phyloP scores from a whole-genome alignment of 768 basidiomycete genomes.

The Cystobasidium ongulense region DNA sequence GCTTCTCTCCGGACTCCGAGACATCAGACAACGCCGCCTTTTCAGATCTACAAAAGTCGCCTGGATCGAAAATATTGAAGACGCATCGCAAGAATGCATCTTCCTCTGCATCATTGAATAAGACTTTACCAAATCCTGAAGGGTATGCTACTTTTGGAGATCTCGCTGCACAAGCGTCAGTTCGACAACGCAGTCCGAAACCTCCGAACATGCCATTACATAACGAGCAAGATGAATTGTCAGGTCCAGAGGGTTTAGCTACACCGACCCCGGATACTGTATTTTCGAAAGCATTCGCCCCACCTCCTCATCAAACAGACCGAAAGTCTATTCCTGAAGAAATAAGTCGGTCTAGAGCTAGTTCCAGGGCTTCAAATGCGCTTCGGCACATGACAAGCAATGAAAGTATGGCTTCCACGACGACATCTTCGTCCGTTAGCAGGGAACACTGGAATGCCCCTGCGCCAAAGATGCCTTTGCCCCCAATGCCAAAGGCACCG shows the following conservation, averaged over 20 bases:
- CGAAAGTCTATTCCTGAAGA: neutral
- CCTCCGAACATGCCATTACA: neutral
- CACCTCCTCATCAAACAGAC: neutral
- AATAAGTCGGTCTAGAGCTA: neutral
- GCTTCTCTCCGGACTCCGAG: constrained; percentile 26
- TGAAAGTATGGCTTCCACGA: constrained; percentile 14
- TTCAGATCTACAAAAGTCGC: neutral
- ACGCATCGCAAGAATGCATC: constrained; percentile 5
- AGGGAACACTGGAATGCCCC: neutral
- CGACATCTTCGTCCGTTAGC: neutral
- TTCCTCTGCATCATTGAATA: neutral
- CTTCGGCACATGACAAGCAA: constrained; percentile 12
- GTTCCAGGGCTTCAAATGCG: neutral
- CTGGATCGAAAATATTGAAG: neutral
- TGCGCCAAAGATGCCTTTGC: constrained; percentile 1
- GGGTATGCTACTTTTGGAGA: neutral
- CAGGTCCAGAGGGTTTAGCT: neutral
- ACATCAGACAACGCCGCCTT: neutral
- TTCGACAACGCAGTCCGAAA: neutral
- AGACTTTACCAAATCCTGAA: neutral
- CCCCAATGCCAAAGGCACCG: neutral
- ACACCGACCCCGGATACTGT: neutral
- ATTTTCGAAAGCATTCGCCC: neutral
- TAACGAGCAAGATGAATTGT: neutral
- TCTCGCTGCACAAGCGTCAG: neutral